Evolutionary conservation across 2,329 filamentous ascomycete genomes (phyloP).

Genomic region (Pseudogymnoascus sp.): DNA sequence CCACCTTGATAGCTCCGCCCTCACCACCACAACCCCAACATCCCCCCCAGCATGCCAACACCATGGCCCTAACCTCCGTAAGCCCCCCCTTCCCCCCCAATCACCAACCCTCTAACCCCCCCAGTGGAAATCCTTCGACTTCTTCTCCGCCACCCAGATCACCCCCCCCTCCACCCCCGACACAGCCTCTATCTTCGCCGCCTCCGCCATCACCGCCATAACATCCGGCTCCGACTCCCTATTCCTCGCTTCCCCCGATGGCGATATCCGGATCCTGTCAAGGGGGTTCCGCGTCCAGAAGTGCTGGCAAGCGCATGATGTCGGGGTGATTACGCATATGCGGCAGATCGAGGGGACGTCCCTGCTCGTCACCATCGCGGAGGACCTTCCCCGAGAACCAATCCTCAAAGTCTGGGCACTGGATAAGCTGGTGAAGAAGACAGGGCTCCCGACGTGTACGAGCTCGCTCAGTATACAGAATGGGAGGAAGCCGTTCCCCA

Average conservation of each 20-base stretch:
- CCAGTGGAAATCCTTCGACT: slow-evolving; percentile 98
- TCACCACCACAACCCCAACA: background rate
- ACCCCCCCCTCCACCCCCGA: slow-evolving; percentile 64
- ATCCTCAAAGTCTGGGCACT: slow-evolving; percentile 96
- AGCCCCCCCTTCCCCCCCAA: background rate
- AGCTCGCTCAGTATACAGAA: slow-evolving; percentile 83
- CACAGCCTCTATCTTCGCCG: slow-evolving; percentile 63
- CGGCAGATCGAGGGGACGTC: slow-evolving; percentile 83
- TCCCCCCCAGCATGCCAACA: background rate
- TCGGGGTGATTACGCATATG: slow-evolving; percentile 77
- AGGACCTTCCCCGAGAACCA: slow-evolving; percentile 81
- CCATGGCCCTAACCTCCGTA: slow-evolving; percentile 18
- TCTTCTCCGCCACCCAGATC: slow-evolving; percentile 91
- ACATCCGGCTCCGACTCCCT: slow-evolving; percentile 83
- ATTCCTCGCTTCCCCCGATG: slow-evolving; percentile 80
- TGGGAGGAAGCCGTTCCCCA: slow-evolving; percentile 85
- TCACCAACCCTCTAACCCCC: slow-evolving; percentile 3
- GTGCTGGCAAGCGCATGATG: slow-evolving; percentile 79
- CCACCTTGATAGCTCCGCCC: background rate
- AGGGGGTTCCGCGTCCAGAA: slow-evolving; percentile 78
- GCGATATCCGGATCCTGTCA: slow-evolving; percentile 78
- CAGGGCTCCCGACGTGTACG: slow-evolving; percentile 76
- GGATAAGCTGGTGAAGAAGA: slow-evolving; percentile 91
- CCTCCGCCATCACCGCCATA: slow-evolving; percentile 72
- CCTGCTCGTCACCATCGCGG: slow-evolving; percentile 74